A percentile compares a stretch with the other conserved stretches of the same genome.
phyloP scores from a whole-genome alignment of 176 grass and related monocot genomes.

The Eleusine indica region DNA sequence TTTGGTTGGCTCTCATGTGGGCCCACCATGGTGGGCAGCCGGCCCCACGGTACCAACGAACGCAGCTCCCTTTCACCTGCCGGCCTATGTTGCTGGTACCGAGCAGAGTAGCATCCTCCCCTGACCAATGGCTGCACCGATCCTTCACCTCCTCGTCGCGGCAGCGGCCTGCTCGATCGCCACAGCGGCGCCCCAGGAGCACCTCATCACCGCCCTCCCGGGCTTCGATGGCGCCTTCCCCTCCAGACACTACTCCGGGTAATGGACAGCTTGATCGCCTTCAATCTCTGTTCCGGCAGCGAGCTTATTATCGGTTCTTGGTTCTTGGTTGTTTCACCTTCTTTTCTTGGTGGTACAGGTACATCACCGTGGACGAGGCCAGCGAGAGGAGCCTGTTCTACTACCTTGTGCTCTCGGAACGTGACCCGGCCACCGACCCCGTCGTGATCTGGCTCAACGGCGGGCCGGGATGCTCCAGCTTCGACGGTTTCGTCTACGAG shows the following conservation, averaged over 20 bases:
- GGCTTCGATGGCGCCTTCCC: conserved; percentile 60
- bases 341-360: neutral
- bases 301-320: neutral
- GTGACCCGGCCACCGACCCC: conserved; percentile 62
- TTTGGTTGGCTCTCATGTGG: no score
- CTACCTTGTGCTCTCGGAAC: conserved; percentile 75
- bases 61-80: no score
- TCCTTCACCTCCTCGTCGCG: neutral
- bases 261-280: neutral
- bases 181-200: conserved; percentile 44
- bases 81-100: no score
- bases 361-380: conserved; percentile 52
- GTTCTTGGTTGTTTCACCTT: neutral
- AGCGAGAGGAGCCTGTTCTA: conserved; percentile 72
- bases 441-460: conserved; percentile 95
- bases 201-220: conserved; percentile 51
- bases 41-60: no score
- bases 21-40: no score
- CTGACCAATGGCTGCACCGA: neutral
- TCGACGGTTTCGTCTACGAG: conserved; percentile 84
- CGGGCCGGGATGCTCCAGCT: conserved; percentile 87
- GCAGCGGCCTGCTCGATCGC: neutral
- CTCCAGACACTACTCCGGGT: conserved; percentile 77
- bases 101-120: neutral
- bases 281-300: neutral